These are phyloP conservation scores for Rhynchospora breviuscula DNA, from an alignment of 176 grass and related monocot species.

Conservation along the genomic window DNA sequence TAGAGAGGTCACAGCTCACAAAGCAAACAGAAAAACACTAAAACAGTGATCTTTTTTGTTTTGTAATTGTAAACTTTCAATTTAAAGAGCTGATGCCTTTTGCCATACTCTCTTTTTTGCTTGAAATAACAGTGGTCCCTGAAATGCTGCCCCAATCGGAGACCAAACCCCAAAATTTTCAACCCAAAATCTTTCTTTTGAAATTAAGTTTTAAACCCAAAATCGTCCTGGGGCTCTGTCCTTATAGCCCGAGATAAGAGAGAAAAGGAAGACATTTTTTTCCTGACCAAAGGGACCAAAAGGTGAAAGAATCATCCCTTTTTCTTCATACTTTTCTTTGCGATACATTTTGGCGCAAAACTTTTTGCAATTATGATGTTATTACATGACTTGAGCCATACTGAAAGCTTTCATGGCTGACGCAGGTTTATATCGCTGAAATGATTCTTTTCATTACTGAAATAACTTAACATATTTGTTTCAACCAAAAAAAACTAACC, in stretches of 20 bases:
- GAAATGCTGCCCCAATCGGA: slow-evolving; percentile 12
- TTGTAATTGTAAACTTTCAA: slow-evolving; percentile 5
- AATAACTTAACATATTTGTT: too few species aligned
- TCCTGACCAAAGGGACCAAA: slow-evolving; percentile 20
- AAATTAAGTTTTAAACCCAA: slow-evolving; percentile 17
- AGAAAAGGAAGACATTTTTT: slow-evolving; percentile 24
- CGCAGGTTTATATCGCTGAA: neutral
- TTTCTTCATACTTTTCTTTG: slow-evolving; percentile 22
- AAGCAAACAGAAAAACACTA: slow-evolving; percentile 15
- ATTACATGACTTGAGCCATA: neutral
- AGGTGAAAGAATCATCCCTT: slow-evolving; percentile 13
- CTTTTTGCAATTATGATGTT: neutral
- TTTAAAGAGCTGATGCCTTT: neutral
- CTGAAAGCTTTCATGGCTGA: neutral
- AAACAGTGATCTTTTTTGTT: slow-evolving; percentile 3
- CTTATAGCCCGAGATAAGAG: slow-evolving; percentile 16
- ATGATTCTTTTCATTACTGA: neutral
- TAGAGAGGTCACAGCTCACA: slow-evolving; percentile 22
- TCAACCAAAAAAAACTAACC: too few species aligned
- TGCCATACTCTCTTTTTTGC: neutral
- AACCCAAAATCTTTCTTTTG: slow-evolving; percentile 19
- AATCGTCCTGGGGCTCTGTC: slow-evolving; percentile 21
- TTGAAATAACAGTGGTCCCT: slow-evolving; percentile 28
- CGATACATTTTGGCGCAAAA: neutral
- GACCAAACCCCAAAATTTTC: slow-evolving; percentile 27